Evolutionary conservation across 106 monocot species (phyloP), one percentile per base, ranked within the genome.

Genomic region (Xerophyta viscosa): DNA sequence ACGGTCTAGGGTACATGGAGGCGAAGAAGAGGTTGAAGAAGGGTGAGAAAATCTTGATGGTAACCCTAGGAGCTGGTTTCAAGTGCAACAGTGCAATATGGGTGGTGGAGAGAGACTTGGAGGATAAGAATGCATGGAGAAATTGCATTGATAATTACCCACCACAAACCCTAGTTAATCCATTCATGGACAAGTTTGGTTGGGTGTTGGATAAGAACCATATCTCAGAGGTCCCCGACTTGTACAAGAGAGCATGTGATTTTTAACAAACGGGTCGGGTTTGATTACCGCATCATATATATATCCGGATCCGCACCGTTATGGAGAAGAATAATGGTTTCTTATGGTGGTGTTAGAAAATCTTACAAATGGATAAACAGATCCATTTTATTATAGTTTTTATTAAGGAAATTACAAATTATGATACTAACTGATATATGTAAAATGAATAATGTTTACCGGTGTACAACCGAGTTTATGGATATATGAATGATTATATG

Each of bases 1-100:
- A 93, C 46, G 92, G 87, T 5, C 52, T 93, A 11, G 66, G 69
- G 0, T 93, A 93, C 74, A 77, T 93, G 83, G 92, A 93, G 47
- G 92, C 73, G 0, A 87, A 93, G 72, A 59, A 33, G 69, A 71
- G 74, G 71, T 50, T 93, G 59, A 63, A 48, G 51, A 74, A 69
- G 52, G 73, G 70, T 15, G 51, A 83, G 28, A 68, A 54, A 65
- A 66, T 84, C 28, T 55, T 87, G 48, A 93, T 93, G 92, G 54
- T 93, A 14, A 80, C 67, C 47, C 76, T 86, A 20, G 85, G 85
- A 2, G 76, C 85, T 0, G 85, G 85, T 0, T 86, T 86, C 66
- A 86, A 80, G 76, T 86, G 85, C 66, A 86, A 86, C 66, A 86
- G 85, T 53, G 61, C 72, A 42, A 12, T 69, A 41, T 86, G 85